A percentile compares a stretch with the other conserved stretches of the same genome.
phyloP scores from a whole-genome alignment of 345 rosid genomes.

The Eucalyptus erythrocorys region DNA sequence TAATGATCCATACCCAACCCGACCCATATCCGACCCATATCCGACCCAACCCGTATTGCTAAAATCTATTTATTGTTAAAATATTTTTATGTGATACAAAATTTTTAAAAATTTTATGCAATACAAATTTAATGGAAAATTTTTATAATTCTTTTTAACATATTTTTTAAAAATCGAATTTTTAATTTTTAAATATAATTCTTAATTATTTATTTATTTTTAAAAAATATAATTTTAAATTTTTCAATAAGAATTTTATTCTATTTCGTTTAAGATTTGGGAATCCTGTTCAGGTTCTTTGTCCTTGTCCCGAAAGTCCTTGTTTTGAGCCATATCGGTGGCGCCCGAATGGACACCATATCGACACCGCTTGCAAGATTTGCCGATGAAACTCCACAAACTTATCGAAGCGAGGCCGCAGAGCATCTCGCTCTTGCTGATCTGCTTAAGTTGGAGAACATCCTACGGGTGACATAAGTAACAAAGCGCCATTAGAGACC shows the following conservation, averaged over 20 bases:
- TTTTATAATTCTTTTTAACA: too few relatives aligned
- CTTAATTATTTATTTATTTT: too few relatives aligned
- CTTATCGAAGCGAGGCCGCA: slow-evolving; percentile 43
- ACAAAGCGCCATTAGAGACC: background rate
- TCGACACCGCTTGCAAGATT: slow-evolving; percentile 48
- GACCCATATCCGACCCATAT: too few relatives aligned
- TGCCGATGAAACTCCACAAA: slow-evolving; percentile 75
- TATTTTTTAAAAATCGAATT: too few relatives aligned
- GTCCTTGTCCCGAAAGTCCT: slow-evolving; percentile 5
- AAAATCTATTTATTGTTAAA: too few relatives aligned
- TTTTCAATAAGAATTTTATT: slow-evolving; percentile 44
- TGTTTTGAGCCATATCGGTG: slow-evolving; percentile 14
- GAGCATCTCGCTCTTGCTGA: slow-evolving; percentile 65
- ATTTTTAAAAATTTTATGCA: too few relatives aligned
- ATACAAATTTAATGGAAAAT: too few relatives aligned
- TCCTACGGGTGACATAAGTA: slow-evolving; percentile 17
- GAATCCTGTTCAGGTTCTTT: slow-evolving; percentile 27
- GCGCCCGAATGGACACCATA: slow-evolving; percentile 65
- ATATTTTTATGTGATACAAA: too few relatives aligned
- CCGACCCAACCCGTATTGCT: too few relatives aligned
- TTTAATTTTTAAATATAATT: too few relatives aligned
- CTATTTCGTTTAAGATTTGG: slow-evolving; percentile 38
- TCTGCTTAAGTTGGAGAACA: slow-evolving; percentile 46
- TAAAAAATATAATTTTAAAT: too few relatives aligned
- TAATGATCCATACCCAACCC: too few relatives aligned